Percentiles rank a stretch among this genome's conserved stretches.
Evolutionary conservation across 768 basidiomycete species (phyloP).

Genomic region (Boletus eberwhitei): DNA sequence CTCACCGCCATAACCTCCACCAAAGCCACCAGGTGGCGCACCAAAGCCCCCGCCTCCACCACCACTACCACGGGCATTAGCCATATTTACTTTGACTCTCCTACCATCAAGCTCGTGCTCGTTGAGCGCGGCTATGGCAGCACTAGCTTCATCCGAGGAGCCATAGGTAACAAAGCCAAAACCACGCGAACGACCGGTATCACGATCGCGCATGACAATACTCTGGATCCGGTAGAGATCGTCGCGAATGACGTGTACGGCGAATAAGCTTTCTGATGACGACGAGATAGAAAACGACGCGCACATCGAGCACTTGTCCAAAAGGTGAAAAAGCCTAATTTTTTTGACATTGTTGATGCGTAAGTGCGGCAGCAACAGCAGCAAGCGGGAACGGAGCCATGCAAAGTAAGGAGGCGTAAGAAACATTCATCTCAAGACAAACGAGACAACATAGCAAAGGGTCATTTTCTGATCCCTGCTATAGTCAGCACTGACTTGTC

Average conservation of each 20-base stretch:
- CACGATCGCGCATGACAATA: constrained; percentile 98
- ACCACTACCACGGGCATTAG: constrained; percentile 66
- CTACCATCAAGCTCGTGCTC: constrained; percentile 94
- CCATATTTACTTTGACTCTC: constrained; percentile 83
- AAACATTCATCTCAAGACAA: constrained; percentile 30
- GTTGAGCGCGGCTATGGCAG: constrained; percentile 74
- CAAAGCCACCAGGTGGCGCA: constrained; percentile 33
- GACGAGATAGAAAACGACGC: constrained; percentile 43
- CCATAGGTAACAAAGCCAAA: constrained; percentile 93
- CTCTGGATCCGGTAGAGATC: constrained; percentile 52
- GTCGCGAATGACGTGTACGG: constrained; percentile 21
- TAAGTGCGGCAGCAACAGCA: constrained; percentile 20
- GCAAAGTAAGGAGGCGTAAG: constrained; percentile 31
- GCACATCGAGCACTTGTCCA: constrained; percentile 89
- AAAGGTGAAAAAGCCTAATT: constrained; percentile 76
- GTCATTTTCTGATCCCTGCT: constrained; percentile 21
- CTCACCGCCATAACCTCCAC: constrained; percentile 29
- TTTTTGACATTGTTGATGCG: constrained; percentile 18
- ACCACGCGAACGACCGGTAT: constrained; percentile 94
- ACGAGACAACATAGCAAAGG: constrained; percentile 47
- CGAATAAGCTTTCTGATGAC: constrained; percentile 22
- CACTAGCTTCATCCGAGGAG: constrained; percentile 60
- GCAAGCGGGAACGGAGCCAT: constrained; percentile 19
- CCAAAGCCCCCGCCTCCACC: constrained; percentile 37
- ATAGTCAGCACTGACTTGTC: constrained; percentile 72